These are phyloP conservation scores for Moesziomyces parantarcticus DNA, from an alignment of 1,284 basidiomycete species.

Conservation along the genomic window DNA sequence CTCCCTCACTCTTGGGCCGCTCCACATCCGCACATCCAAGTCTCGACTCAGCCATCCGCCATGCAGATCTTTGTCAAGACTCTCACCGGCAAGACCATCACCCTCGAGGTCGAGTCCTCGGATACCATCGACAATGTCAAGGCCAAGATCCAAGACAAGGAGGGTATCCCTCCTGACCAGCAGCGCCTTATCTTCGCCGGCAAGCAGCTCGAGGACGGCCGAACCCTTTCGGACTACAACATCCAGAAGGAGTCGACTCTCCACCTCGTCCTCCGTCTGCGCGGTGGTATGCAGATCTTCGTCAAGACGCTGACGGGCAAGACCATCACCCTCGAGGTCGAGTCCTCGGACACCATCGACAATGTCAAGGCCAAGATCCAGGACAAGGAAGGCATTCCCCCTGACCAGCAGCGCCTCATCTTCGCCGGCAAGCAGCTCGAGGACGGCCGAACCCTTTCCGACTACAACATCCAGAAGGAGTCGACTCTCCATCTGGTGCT, in stretches of 20 bases:
- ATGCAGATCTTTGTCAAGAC: constrained; percentile 60
- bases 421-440: constrained; percentile 71
- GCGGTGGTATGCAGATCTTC: constrained; percentile 74
- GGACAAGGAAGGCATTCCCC: constrained; percentile 68
- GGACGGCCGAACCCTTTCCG: constrained; percentile 70
- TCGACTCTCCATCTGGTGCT: constrained; percentile 64
- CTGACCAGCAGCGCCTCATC: constrained; percentile 71
- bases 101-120: constrained; percentile 64
- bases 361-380: constrained; percentile 72
- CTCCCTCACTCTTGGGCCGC: background rate
- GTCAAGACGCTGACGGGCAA: constrained; percentile 88
- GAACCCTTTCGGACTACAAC: constrained; percentile 71
- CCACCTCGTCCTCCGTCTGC: constrained; percentile 88
- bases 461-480: constrained; percentile 69
- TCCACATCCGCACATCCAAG: background rate
- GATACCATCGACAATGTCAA: constrained; percentile 76
- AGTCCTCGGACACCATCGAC: constrained; percentile 91
- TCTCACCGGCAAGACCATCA: constrained; percentile 69
- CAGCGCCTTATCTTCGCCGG: constrained; percentile 65
- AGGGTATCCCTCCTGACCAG: constrained; percentile 65
- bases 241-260: constrained; percentile 99
- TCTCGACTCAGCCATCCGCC: background rate
- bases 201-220: constrained; percentile 66
- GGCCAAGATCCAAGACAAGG: constrained; percentile 68
- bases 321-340: constrained; percentile 93